Percentiles rank a stretch among this genome's conserved stretches.
Evolutionary conservation across 352 stramenopile species (phyloP).

Genomic region (Elongisporangium anandrum): DNA sequence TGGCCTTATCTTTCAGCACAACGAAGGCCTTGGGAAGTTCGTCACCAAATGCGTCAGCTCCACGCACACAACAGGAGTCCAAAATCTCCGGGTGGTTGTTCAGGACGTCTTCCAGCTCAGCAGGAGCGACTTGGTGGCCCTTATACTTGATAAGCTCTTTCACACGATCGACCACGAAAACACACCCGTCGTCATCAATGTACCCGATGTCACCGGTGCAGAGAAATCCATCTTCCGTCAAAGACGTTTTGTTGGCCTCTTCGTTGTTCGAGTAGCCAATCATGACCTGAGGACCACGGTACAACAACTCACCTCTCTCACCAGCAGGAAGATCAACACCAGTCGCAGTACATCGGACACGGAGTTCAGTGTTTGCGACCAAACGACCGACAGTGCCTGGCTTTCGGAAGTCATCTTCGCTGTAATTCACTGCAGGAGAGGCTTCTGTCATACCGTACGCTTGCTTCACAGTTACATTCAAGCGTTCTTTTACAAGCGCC

Average conservation of each 20-base stretch:
- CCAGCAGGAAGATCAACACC: conserved; percentile 32
- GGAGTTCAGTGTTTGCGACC: conserved; percentile 52
- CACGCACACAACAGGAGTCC: conserved; percentile 72
- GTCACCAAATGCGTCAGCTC: conserved; percentile 73
- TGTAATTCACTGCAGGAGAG: conserved; percentile 28
- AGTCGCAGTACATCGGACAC: conserved; percentile 44
- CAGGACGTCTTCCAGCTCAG: conserved; percentile 90
- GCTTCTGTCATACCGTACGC: conserved; percentile 68
- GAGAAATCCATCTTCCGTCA: conserved; percentile 81
- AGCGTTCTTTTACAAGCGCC: conserved; percentile 47
- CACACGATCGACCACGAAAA: conserved; percentile 90
- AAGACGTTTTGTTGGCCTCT: conserved; percentile 75
- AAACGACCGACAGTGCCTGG: conserved; percentile 45
- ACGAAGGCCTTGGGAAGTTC: conserved; percentile 88
- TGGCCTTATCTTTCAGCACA: conserved; percentile 54
- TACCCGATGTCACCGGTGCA: conserved; percentile 88
- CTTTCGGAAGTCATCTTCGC: conserved; percentile 21
- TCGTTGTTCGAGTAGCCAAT: conserved; percentile 88
- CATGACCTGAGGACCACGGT: conserved; percentile 91
- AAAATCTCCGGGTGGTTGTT: conserved; percentile 73
- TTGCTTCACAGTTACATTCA: conserved; percentile 49
- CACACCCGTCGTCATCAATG: conserved; percentile 89
- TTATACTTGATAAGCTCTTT: conserved; percentile 97
- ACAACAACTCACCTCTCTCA: conserved; percentile 78
- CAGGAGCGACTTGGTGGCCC: conserved; percentile 89